A percentile compares a stretch with the other conserved stretches of the same genome.
Conservation (phyloP, 805 yeast species). For the Kregervanrija fluxuum region DNA sequence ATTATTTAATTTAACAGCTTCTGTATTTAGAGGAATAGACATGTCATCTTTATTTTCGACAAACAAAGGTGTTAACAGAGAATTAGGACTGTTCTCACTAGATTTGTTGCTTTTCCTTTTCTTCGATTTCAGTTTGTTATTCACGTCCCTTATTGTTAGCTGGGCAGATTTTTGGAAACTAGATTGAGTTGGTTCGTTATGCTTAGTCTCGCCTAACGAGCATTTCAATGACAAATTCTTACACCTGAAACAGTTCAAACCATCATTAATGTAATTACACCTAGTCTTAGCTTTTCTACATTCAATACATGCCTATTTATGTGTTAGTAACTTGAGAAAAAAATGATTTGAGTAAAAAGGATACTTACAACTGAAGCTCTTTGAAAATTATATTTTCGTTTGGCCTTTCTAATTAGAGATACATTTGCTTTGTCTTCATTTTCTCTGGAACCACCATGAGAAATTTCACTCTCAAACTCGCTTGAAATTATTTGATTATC, state of each 20-base stretch:
- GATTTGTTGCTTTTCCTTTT: background rate
- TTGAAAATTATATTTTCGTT: constrained; percentile 11
- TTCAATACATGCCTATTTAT: constrained; percentile 13
- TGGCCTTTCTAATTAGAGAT: background rate
- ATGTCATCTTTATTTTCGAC: background rate
- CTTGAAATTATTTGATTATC: too few relatives aligned
- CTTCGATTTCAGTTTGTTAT: background rate
- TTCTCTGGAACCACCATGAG: too few relatives aligned
- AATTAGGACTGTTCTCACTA: too few relatives aligned
- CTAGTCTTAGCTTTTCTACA: constrained; percentile 22
- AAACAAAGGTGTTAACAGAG: too few relatives aligned
- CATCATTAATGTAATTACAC: constrained; percentile 18
- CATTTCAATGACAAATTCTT: constrained; percentile 17
- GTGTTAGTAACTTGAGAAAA: background rate
- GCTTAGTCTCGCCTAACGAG: constrained; percentile 11
- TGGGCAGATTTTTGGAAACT: constrained; percentile 8
- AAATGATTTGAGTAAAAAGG: background rate
- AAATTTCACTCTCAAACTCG: too few relatives aligned
- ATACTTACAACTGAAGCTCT: constrained; percentile 12
- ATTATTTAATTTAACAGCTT: background rate
- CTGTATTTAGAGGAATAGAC: background rate
- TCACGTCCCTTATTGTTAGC: constrained; percentile 2
- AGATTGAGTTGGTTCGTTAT: constrained; percentile 6
- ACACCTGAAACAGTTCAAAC: constrained; percentile 22
- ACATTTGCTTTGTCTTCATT: too few relatives aligned